phyloP scores from a whole-genome alignment of 768 basidiomycete species.

The Gyrodon lividus region DNA sequence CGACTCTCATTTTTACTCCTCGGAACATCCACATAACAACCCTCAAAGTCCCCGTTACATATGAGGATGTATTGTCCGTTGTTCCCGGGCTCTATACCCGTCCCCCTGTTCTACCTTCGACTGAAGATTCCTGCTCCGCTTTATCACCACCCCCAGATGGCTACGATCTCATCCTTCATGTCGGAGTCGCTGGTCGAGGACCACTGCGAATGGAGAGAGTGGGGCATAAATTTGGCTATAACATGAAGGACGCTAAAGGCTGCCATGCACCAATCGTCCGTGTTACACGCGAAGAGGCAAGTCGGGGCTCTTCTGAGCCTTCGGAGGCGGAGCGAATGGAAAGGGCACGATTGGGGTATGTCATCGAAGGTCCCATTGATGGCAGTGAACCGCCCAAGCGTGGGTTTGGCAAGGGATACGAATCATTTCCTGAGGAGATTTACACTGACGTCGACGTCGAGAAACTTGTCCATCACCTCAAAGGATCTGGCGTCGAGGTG shows the following conservation, averaged over 20 bases:
- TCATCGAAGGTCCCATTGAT: conserved; percentile 25
- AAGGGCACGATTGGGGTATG: conserved; percentile 30
- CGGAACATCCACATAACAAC: conserved; percentile 60
- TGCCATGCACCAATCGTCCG: conserved; percentile 50
- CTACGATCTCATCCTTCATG: conserved; percentile 70
- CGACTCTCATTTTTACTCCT: conserved; percentile 8
- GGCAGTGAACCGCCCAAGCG: conserved; percentile 32
- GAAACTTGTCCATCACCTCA: conserved; percentile 37
- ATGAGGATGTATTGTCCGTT: conserved; percentile 52
- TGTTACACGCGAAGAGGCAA: conserved; percentile 25
- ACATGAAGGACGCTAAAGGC: conserved; percentile 63
- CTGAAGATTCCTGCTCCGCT: conserved; percentile 38
- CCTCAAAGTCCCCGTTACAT: conserved; percentile 57
- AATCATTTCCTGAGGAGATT: conserved; percentile 36
- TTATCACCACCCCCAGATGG: conserved; percentile 45
- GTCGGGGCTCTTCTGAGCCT: conserved; percentile 18
- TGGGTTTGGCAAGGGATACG: conserved; percentile 38
- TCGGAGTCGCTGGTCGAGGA: conserved; percentile 66
- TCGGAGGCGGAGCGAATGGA: conserved; percentile 30
- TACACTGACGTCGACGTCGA: conserved; percentile 36
- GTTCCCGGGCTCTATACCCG: conserved; percentile 60
- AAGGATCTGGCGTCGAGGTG: conserved; percentile 32
- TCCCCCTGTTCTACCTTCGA: conserved; percentile 49
- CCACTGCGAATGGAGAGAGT: conserved; percentile 60
- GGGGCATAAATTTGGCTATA: conserved; percentile 68